These are phyloP conservation scores for Acanthamoeba sp. DNA, from an alignment of 208 protist species.

Conservation along the genomic window DNA sequence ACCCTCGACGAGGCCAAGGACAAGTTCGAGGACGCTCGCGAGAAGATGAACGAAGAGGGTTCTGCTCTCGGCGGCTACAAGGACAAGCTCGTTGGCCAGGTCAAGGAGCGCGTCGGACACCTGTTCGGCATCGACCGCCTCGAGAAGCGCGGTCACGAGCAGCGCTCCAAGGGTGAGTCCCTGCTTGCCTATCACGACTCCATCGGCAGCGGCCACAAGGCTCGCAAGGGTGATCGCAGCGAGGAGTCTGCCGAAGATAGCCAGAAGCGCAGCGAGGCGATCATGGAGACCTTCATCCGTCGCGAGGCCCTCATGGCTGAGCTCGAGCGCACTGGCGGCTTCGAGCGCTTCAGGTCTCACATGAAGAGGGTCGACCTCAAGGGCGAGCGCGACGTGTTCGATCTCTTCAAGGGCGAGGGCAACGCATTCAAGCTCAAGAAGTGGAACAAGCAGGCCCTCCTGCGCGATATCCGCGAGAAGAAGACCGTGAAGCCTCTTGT, in stretches of 20 bases:
- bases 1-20: conserved; percentile 24
- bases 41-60: not conserved
- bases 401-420: conserved; percentile 1
- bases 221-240: not conserved
- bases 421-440: conserved; percentile 1
- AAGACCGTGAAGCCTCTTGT: not conserved
- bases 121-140: not conserved
- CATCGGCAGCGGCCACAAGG: not conserved
- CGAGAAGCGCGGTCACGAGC: not conserved
- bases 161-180: not conserved
- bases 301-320: conserved; percentile 25
- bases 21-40: not conserved
- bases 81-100: conserved; percentile 42
- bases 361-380: conserved; percentile 16
- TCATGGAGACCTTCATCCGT: not conserved
- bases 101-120: conserved; percentile 33
- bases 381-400: not conserved
- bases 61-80: not conserved
- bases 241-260: not conserved
- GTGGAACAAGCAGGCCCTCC: not conserved
- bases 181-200: not conserved
- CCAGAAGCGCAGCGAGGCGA: not conserved
- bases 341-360: not conserved
- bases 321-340: not conserved
- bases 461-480: not conserved